Conservation (phyloP, 495 filamentous ascomycete species). For the Astrocystis sublimbata region DNA sequence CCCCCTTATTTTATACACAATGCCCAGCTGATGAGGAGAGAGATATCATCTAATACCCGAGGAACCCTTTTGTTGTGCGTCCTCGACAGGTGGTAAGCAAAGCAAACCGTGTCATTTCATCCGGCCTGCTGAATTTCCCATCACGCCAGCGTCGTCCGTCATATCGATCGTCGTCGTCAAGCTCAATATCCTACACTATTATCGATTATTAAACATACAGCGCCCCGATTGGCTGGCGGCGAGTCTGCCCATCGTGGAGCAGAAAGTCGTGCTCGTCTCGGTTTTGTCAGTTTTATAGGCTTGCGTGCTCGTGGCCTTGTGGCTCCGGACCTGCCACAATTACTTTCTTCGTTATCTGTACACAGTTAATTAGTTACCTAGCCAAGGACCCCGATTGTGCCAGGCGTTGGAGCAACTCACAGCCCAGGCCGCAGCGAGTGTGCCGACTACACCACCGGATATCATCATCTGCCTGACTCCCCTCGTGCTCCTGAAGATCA, state of each 20-base stretch:
- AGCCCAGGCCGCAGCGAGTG: constrained; percentile 82
- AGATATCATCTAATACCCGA: constrained; percentile 32
- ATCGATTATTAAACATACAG: constrained; percentile 19
- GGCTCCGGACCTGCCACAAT: constrained; percentile 46
- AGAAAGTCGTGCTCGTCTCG: too few relatives aligned
- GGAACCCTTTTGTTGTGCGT: constrained; percentile 16
- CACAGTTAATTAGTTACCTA: constrained; percentile 21
- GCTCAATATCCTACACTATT: constrained; percentile 33
- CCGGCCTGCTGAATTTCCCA: constrained; percentile 10
- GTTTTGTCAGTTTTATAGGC: constrained; percentile 23
- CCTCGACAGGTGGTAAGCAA: constrained; percentile 19
- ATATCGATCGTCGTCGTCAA: constrained; percentile 24
- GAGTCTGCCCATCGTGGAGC: background rate
- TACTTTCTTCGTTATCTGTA: constrained; percentile 62
- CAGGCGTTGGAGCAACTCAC: constrained; percentile 55
- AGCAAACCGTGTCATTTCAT: constrained; percentile 1
- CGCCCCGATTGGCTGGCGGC: background rate
- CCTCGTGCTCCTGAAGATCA: constrained; percentile 93
- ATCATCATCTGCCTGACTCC: constrained; percentile 90
- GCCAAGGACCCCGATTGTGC: background rate
- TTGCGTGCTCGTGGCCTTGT: constrained; percentile 15
- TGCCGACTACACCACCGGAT: constrained; percentile 81
- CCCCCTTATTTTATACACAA: constrained; percentile 36
- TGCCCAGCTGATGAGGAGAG: constrained; percentile 32
- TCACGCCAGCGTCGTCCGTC: constrained; percentile 15